Percentiles rank a stretch among this genome's conserved stretches.
These are phyloP conservation scores for Didymella sp. DNA, from an alignment of 2,329 filamentous ascomycete genomes.

Conservation along the genomic window DNA sequence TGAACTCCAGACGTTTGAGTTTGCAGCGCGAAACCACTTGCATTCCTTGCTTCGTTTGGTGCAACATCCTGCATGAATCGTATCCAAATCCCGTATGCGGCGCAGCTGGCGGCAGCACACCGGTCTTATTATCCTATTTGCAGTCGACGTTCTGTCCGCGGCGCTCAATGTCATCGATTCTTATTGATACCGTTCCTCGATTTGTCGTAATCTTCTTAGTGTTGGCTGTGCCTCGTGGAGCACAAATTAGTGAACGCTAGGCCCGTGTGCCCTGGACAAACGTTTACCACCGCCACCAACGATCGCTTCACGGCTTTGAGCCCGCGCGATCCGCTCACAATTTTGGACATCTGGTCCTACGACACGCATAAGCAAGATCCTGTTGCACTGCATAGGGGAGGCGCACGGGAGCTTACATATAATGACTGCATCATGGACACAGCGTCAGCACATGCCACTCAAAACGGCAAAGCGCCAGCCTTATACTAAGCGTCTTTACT, in stretches of 20 bases:
- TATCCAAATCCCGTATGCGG: background rate
- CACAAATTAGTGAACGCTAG: conserved; percentile 6
- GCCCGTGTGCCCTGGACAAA: conserved; percentile 9
- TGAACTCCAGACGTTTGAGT: conserved; percentile 5
- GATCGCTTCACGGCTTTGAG: conserved; percentile 3
- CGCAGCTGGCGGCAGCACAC: conserved; percentile 7
- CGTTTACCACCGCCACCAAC: conserved; percentile 10
- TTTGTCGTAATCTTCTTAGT: background rate
- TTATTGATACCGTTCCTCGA: background rate
- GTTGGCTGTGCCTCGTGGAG: conserved; percentile 1
- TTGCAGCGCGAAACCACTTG: conserved; percentile 13
- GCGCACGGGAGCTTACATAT: conserved; percentile 8
- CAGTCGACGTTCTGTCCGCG: background rate
- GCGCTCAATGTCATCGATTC: background rate
- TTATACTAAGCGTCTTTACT: conserved; percentile 20
- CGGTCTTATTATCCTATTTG: background rate
- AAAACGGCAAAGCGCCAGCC: conserved; percentile 17
- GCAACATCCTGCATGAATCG: conserved; percentile 15
- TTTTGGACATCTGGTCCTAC: background rate
- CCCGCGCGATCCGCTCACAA: background rate
- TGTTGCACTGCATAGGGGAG: conserved; percentile 11
- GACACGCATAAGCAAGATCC: conserved; percentile 12
- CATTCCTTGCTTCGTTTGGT: conserved; percentile 17
- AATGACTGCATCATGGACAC: conserved; percentile 13
- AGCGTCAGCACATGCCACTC: conserved; percentile 5